Conservation (phyloP, 331 rosid species). For the Quercus phellos region DNA sequence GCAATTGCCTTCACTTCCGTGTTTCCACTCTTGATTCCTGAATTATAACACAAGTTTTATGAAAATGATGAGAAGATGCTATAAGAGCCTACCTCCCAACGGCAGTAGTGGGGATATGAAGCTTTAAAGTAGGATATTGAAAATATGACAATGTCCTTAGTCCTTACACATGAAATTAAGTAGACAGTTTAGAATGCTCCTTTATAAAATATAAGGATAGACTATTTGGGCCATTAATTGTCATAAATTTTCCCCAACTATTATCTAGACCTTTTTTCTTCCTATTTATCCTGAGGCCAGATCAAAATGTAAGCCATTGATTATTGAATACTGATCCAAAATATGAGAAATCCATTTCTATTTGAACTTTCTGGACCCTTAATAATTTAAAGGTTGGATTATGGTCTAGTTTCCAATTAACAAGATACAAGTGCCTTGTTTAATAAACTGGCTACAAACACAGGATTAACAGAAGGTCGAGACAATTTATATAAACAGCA, state of each 20-base stretch:
- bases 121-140: background rate
- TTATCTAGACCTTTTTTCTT: background rate
- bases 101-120: too few relatives aligned
- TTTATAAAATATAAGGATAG: background rate
- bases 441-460: too few relatives aligned
- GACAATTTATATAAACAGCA: background rate
- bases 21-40: constrained; percentile 89
- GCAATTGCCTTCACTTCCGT: constrained; percentile 73
- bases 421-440: too few relatives aligned
- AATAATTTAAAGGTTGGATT: too few relatives aligned
- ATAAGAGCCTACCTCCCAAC: background rate
- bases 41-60: constrained; percentile 19
- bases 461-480: background rate
- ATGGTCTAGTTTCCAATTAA: too few relatives aligned
- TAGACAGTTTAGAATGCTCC: background rate
- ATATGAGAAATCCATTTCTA: too few relatives aligned
- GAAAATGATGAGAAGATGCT: background rate
- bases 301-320: background rate
- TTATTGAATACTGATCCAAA: too few relatives aligned
- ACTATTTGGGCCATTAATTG: background rate
- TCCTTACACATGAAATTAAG: background rate
- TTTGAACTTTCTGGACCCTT: too few relatives aligned
- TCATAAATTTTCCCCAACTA: background rate
- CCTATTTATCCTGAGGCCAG: background rate
- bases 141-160: background rate